Conservation (phyloP, 345 rosid species). For the Balakata baccata region DNA sequence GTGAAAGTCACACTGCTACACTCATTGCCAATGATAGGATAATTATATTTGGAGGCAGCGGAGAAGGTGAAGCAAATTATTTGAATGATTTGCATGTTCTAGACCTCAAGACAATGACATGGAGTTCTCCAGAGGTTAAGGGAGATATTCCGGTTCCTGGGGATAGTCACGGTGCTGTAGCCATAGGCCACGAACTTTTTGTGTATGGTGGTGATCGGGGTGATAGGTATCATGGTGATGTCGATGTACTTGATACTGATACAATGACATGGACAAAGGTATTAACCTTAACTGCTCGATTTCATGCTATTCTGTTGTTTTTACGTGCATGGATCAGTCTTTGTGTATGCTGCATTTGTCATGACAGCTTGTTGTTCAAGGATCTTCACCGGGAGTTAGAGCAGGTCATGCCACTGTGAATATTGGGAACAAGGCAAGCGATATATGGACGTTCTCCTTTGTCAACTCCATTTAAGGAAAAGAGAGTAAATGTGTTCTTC, state of each 20-base stretch:
- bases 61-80: slow-evolving; percentile 75
- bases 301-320: not conserved
- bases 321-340: not conserved
- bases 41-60: slow-evolving; percentile 73
- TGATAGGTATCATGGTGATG: slow-evolving; percentile 58
- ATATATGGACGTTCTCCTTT: not conserved
- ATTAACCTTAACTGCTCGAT: slow-evolving; percentile 9
- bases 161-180: slow-evolving; percentile 65
- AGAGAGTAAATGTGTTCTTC: not conserved
- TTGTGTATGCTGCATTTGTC: too few relatives aligned
- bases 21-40: slow-evolving; percentile 45
- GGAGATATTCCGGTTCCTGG: slow-evolving; percentile 68
- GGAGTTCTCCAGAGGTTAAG: slow-evolving; percentile 52
- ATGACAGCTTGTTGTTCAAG: slow-evolving; percentile 49
- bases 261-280: slow-evolving; percentile 66
- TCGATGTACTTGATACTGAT: slow-evolving; percentile 49
- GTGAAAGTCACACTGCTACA: slow-evolving; percentile 74
- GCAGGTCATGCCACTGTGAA: slow-evolving; percentile 71
- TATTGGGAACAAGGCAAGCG: slow-evolving; percentile 55
- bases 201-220: slow-evolving; percentile 78
- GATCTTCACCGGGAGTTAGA: slow-evolving; percentile 56
- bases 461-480: not conserved
- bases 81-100: slow-evolving; percentile 64
- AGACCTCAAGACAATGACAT: slow-evolving; percentile 57
- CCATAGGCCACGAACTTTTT: slow-evolving; percentile 44